Base-by-base conservation (phyloP, 192 early-diverging fungal species). In the Umbelopsis sp. region DNA sequence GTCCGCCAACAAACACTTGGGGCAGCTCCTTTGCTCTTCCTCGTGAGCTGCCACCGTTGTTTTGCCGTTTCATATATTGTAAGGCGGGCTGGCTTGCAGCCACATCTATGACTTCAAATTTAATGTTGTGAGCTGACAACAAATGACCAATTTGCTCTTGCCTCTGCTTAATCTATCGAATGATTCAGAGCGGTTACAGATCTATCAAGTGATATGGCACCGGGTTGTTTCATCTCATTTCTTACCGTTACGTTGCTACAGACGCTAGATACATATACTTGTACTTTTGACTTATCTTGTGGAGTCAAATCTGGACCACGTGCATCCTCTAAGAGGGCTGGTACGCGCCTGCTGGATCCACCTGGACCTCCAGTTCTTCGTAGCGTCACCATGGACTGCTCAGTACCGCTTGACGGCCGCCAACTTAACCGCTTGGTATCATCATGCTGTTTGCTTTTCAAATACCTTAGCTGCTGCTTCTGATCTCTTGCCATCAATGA, bases 261-360 rank as follows among this genome's bases (percentile, higher is more conserved):
- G 35, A 86, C 80, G 44, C 74, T 81, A 5, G 81, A 83, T 10
- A 76, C 71, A 64, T 80, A 86, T 8, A 86, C 67, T 70, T 86
- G 81, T 2, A 86, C 76, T 27, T 75, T 69, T 35, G 73, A 80
- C 25, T 35, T 68, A 70, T 80, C 78, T 22, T 68, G 30, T 23
- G 78, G 74, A 30, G 58, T 67, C 2, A 74, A 33, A 1, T 71
- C 52, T 30, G 72, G 72, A 21, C 46, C 68, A 20, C 55, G 20
- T 7, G 37, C 30, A 22, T 49, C 27, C 44, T 61, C 55, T 18
- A 61, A 12, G 27, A 61, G 16, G 0, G 55, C 27, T n/a, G 55
- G 55, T 35, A 61, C 55, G 16, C 55, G 27, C 33, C 55, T 30
- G 30, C 25, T 27, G 11, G 55, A 27, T 18, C 55, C 55, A 16